phyloP scores from a whole-genome alignment of 371 early-diverging fungal species.

The Mortierella sp. region DNA sequence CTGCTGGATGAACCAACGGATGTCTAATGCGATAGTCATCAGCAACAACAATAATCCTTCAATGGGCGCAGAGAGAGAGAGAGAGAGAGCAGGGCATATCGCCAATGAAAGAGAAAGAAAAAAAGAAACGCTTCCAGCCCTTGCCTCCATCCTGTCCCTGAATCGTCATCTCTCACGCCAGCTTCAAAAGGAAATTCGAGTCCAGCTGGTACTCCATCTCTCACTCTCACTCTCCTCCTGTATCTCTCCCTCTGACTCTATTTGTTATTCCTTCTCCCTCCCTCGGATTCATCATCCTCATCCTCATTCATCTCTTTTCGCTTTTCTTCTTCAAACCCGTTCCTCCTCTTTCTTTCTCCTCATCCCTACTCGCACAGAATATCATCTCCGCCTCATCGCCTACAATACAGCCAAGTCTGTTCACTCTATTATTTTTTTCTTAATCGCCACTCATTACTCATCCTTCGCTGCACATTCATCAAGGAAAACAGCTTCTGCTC shows the following conservation, averaged over 20 bases:
- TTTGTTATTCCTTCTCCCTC: neutral
- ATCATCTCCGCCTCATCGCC: neutral
- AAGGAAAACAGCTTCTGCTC: neutral
- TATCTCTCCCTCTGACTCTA: neutral
- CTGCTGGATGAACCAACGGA: no score
- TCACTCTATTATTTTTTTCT: neutral
- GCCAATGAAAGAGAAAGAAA: no score
- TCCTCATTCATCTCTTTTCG: neutral
- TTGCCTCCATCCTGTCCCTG: neutral
- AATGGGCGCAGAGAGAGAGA: no score
- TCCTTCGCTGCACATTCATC: neutral
- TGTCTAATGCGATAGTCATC: no score
- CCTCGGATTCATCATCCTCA: constrained; percentile 3
- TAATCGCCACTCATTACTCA: neutral
- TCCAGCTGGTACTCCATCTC: constrained; percentile 29
- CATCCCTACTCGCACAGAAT: neutral
- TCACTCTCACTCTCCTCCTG: neutral
- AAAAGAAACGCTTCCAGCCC: neutral
- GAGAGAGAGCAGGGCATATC: no score
- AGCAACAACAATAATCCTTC: no score
- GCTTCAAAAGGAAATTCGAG: constrained; percentile 37
- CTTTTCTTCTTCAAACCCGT: neutral
- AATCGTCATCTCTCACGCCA: neutral
- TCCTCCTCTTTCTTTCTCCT: neutral
- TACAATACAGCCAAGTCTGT: neutral